Percentiles rank a stretch among this genome's conserved stretches.
Conservation (phyloP, 306 rosid genomes). For the Alnus rubra region DNA sequence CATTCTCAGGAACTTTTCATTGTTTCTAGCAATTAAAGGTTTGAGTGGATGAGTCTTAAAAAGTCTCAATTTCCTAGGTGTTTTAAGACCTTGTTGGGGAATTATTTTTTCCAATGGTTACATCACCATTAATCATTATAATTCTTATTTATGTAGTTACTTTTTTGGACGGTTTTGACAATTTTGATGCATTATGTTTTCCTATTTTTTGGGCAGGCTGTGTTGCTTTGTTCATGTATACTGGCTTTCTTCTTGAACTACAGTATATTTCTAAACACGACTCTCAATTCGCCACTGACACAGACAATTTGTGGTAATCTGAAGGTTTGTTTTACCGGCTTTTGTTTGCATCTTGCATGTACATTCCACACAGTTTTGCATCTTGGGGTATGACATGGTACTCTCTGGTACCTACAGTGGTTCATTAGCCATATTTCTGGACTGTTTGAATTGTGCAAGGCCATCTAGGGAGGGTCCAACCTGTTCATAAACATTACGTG, state of each 20-base stretch:
- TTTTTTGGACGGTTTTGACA: neutral
- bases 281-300: constrained; percentile 87
- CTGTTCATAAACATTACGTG: neutral
- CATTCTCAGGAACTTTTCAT: neutral
- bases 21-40: neutral
- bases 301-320: constrained; percentile 95
- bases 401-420: neutral
- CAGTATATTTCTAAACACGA: constrained; percentile 86
- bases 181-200: constrained; percentile 11
- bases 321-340: constrained; percentile 61
- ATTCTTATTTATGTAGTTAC: neutral
- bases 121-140: neutral
- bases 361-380: neutral
- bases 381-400: neutral
- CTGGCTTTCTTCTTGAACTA: constrained; percentile 95
- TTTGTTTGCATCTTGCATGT: constrained; percentile 10
- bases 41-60: neutral
- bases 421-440: neutral
- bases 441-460: neutral
- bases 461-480: neutral
- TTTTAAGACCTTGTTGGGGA: neutral
- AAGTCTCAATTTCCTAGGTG: neutral
- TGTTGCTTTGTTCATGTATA: constrained; percentile 76
- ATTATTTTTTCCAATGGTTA: neutral
- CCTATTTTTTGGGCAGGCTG: constrained; percentile 49